These are phyloP conservation scores for Lantana camara DNA, from an alignment of 257 asterid species.

Conservation along the genomic window DNA sequence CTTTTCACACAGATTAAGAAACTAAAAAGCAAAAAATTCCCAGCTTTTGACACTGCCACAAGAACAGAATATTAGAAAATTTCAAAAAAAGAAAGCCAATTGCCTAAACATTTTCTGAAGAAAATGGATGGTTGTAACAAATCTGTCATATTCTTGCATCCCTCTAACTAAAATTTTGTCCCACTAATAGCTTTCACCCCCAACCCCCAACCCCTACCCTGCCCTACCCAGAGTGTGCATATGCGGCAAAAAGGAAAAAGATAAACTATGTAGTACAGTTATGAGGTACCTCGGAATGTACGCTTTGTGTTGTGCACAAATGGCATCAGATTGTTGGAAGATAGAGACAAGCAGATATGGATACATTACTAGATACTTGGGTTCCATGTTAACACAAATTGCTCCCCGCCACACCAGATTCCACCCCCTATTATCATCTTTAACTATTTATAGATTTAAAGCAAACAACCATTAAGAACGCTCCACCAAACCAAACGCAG, in stretches of 20 bases:
- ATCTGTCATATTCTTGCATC: constrained; percentile 23
- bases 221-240: constrained; percentile 7
- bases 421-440: neutral
- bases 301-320: constrained; percentile 40
- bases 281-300: constrained; percentile 37
- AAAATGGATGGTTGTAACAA: constrained; percentile 27
- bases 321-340: constrained; percentile 41
- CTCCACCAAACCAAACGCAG: constrained; percentile 57
- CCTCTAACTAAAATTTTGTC: constrained; percentile 33
- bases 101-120: neutral
- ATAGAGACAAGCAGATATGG: constrained; percentile 40
- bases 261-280: constrained; percentile 26
- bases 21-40: constrained; percentile 8
- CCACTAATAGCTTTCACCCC: neutral
- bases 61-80: neutral
- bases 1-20: constrained; percentile 16
- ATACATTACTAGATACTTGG: constrained; percentile 24
- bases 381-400: constrained; percentile 23
- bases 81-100: constrained; percentile 1
- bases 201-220: neutral
- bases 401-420: constrained; percentile 25
- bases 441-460: constrained; percentile 17
- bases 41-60: constrained; percentile 15
- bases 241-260: constrained; percentile 9
- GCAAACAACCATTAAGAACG: constrained; percentile 44